phyloP scores from a whole-genome alignment of 345 rosid species.

The Eucalyptus curtisii region DNA sequence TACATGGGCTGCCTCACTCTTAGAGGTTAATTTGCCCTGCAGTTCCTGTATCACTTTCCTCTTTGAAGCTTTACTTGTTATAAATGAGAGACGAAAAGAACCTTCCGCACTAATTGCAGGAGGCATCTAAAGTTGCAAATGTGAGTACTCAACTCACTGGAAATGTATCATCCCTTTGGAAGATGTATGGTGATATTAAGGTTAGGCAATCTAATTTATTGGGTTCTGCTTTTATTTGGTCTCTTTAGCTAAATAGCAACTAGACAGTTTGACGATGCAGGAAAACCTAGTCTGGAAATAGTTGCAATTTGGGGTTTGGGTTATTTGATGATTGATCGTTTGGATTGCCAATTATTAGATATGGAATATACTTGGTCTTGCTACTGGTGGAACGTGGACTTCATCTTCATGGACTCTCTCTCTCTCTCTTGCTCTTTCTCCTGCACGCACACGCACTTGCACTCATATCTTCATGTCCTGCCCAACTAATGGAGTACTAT shows the following conservation, averaged over 20 bases:
- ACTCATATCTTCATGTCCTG: background rate
- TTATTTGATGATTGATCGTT: background rate
- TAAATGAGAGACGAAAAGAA: background rate
- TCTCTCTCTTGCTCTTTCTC: background rate
- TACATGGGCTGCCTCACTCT: slow-evolving; percentile 74
- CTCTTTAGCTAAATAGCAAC: background rate
- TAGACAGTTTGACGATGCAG: background rate
- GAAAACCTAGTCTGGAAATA: background rate
- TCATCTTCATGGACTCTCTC: background rate
- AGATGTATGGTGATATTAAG: slow-evolving; percentile 86
- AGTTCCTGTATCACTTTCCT: background rate
- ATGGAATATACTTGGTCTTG: background rate
- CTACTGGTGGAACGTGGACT: background rate
- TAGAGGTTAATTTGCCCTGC: slow-evolving; percentile 43
- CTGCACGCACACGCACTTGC: background rate
- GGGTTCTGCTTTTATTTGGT: background rate
- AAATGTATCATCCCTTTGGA: slow-evolving; percentile 71
- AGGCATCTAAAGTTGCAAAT: slow-evolving; percentile 50
- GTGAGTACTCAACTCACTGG: slow-evolving; percentile 36
- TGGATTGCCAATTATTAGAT: background rate
- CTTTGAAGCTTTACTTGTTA: background rate
- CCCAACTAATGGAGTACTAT: background rate
- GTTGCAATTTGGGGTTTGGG: background rate
- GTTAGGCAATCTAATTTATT: slow-evolving; percentile 6
- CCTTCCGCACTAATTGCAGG: slow-evolving; percentile 28